A percentile compares a stretch with the other conserved stretches of the same genome.
phyloP scores from a whole-genome alignment of 106 monocot species.

The Dactylorhiza incarnata region DNA sequence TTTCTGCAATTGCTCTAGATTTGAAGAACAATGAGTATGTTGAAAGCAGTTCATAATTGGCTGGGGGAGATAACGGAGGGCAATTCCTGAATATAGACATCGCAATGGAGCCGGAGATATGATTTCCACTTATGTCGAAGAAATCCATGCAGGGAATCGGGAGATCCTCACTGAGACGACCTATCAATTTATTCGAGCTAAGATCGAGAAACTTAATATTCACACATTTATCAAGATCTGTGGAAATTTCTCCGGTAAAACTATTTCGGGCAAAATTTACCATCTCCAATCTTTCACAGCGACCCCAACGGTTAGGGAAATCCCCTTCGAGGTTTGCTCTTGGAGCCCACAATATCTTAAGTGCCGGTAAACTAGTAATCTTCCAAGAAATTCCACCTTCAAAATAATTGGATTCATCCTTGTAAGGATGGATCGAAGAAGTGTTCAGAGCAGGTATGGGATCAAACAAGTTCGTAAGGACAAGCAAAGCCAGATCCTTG shows the following conservation, averaged over 20 bases:
- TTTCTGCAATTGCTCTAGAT: slow-evolving; percentile 10
- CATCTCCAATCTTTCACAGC: slow-evolving; percentile 63
- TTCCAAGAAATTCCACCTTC: slow-evolving; percentile 56
- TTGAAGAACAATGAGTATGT: slow-evolving; percentile 45
- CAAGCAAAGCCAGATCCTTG: slow-evolving; percentile 43
- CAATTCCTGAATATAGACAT: slow-evolving; percentile 32
- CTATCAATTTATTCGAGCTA: slow-evolving; percentile 70
- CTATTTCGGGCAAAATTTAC: slow-evolving; percentile 68
- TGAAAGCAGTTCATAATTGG: slow-evolving; percentile 23
- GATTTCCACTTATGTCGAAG: slow-evolving; percentile 76
- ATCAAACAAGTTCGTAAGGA: slow-evolving; percentile 46
- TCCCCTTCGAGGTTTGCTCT: slow-evolving; percentile 52
- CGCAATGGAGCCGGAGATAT: slow-evolving; percentile 60
- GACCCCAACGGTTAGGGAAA: slow-evolving; percentile 69
- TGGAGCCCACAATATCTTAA: slow-evolving; percentile 84
- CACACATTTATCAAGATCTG: slow-evolving; percentile 33
- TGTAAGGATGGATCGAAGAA: background rate
- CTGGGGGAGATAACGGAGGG: slow-evolving; percentile 7
- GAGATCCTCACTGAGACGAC: slow-evolving; percentile 44
- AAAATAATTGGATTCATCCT: slow-evolving; percentile 61
- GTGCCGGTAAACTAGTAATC: slow-evolving; percentile 51
- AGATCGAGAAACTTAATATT: slow-evolving; percentile 70
- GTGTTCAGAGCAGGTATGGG: slow-evolving; percentile 13
- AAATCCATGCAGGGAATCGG: slow-evolving; percentile 64
- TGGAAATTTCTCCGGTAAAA: slow-evolving; percentile 44